A percentile compares a stretch with the other conserved stretches of the same genome.
These are phyloP conservation scores for Ophiostoma ulmi DNA, from an alignment of 2,329 filamentous ascomycete genomes.

Conservation along the genomic window DNA sequence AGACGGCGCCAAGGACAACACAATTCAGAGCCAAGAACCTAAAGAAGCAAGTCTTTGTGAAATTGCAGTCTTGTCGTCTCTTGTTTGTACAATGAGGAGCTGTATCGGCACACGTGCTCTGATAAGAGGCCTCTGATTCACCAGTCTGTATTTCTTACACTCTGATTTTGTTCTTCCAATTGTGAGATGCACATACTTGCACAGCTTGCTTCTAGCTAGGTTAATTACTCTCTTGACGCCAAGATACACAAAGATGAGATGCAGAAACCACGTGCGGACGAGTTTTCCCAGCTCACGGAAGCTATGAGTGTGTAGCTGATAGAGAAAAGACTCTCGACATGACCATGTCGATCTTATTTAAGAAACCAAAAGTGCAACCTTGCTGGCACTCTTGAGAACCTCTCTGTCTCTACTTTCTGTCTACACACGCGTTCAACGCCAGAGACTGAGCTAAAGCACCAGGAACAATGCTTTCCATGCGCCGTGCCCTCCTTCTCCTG, in stretches of 20 bases:
- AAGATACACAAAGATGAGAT: background rate
- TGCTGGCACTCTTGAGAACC: background rate
- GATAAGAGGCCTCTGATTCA: slow-evolving; percentile 11
- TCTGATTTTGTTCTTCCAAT: background rate
- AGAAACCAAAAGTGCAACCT: background rate
- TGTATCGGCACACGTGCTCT: background rate
- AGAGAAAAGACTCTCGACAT: background rate
- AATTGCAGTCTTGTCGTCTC: background rate
- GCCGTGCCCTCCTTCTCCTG: background rate
- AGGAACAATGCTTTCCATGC: background rate
- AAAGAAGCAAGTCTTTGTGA: background rate
- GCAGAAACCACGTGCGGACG: slow-evolving; percentile 1
- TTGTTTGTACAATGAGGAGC: slow-evolving; percentile 3
- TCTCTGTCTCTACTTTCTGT: background rate
- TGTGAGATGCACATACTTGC: background rate
- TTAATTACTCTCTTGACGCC: background rate
- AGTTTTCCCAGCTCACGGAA: background rate
- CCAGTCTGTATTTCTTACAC: background rate
- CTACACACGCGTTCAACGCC: background rate
- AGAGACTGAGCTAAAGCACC: background rate
- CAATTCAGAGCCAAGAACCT: slow-evolving; percentile 4
- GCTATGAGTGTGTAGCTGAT: background rate
- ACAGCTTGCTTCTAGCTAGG: background rate
- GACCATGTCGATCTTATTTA: slow-evolving; percentile 3
- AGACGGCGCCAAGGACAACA: slow-evolving; percentile 1